Conservation (phyloP, 495 filamentous ascomycete genomes). For the Glutinoglossum americanum region DNA sequence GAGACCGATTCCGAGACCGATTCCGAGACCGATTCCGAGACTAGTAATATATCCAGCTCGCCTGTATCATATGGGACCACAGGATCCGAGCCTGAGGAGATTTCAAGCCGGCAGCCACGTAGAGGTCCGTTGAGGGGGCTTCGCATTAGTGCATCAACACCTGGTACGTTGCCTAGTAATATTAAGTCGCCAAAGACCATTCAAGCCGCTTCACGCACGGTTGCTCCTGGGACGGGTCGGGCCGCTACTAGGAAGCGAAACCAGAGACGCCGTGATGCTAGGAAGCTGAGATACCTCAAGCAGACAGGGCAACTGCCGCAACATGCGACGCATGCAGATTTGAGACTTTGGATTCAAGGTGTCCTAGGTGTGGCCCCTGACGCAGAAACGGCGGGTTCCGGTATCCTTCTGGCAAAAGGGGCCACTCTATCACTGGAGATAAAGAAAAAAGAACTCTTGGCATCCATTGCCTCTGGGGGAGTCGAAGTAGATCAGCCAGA, state of each 20-base stretch:
- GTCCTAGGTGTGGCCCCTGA: neutral
- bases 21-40: neutral
- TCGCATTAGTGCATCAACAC: neutral
- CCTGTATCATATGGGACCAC: neutral
- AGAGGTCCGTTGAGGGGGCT: neutral
- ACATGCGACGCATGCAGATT: conserved; percentile 25
- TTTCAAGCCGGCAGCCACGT: neutral
- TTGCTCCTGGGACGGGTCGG: conserved; percentile 1
- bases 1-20: no score
- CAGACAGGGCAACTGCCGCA: conserved; percentile 25
- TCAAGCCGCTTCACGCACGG: neutral
- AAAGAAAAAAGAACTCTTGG: conserved; percentile 29
- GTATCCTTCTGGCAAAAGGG: neutral
- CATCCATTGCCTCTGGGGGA: conserved; percentile 28
- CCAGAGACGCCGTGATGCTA: conserved; percentile 25
- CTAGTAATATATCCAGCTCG: neutral
- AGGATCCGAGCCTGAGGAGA: conserved; percentile 5
- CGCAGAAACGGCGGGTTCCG: neutral
- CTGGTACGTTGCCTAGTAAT: neutral
- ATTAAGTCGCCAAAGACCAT: neutral
- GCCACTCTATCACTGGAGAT: conserved; percentile 22
- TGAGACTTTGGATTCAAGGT: conserved; percentile 8
- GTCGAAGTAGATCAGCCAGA: conserved; percentile 24
- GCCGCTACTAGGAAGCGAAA: conserved; percentile 31
- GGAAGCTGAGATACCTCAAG: conserved; percentile 27